phyloP scores from a whole-genome alignment of 148 eudicot genomes.

The Salicornia ramosissima region DNA sequence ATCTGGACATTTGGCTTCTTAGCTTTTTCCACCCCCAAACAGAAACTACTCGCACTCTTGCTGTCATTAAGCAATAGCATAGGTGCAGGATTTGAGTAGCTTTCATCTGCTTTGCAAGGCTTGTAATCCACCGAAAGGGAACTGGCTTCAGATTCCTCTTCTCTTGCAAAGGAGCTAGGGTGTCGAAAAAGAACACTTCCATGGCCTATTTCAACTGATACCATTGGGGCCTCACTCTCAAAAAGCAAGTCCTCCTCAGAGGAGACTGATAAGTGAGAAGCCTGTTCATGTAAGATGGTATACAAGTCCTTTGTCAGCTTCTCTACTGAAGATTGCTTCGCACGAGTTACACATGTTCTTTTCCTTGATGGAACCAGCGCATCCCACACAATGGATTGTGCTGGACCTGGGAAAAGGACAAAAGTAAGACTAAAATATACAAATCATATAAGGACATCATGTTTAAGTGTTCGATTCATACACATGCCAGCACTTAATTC shows the following conservation, averaged over 20 bases:
- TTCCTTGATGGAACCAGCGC: slow-evolving; percentile 80
- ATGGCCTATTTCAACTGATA: slow-evolving; percentile 98
- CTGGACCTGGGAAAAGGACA: slow-evolving; percentile 57
- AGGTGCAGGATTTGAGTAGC: slow-evolving; percentile 42
- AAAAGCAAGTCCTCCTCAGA: slow-evolving; percentile 90
- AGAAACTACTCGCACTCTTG: slow-evolving; percentile 30
- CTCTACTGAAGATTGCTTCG: slow-evolving; percentile 83
- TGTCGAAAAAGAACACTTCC: slow-evolving; percentile 95
- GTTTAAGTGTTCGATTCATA: neutral
- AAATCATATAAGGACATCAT: neutral
- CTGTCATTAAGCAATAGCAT: slow-evolving; percentile 29
- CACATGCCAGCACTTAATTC: neutral
- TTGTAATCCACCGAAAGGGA: slow-evolving; percentile 86
- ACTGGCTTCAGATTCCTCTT: slow-evolving; percentile 99
- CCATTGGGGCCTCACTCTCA: slow-evolving; percentile 86
- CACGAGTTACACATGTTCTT: slow-evolving; percentile 67
- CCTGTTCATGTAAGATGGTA: slow-evolving; percentile 77
- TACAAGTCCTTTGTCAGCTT: slow-evolving; percentile 86
- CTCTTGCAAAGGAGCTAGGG: slow-evolving; percentile 65
- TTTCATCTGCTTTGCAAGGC: slow-evolving; percentile 33
- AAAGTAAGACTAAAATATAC: slow-evolving; percentile 8
- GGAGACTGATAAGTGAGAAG: slow-evolving; percentile 64
- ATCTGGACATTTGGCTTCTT: slow-evolving; percentile 40
- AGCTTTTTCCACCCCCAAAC: slow-evolving; percentile 28
- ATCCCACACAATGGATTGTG: slow-evolving; percentile 82